Evolutionary conservation across 306 rosid species (phyloP), one percentile per base, ranked within the genome.

Genomic region (Abrus pulchellus): DNA sequence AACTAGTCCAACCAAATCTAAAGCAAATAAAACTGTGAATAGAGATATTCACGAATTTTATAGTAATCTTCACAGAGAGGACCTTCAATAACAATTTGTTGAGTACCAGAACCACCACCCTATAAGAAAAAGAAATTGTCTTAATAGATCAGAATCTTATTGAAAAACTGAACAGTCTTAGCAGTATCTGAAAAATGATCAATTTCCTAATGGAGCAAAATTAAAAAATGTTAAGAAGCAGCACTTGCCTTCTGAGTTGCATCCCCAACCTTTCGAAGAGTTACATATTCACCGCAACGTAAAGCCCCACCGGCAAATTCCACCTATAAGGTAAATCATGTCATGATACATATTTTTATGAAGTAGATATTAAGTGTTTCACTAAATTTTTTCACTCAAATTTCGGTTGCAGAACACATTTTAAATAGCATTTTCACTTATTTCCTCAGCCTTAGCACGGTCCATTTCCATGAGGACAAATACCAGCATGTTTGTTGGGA

Each of bases 281-380:
- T 96, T 80, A 96, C 97, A 36, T 88, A 88, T 81, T 96, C 98
- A 53, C 98, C 98, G 11, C 98, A 93, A n/a, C 98, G 90, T 84
- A 96, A 64, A 68, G 97, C 99, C 57, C 97, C 97, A 6, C 89
- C 87, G 10, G 94, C 88, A 83, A 93, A 92, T 80, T 96, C 99
- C 72, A 88, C 99, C 97, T 93, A 86, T 50, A 66, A 83, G 33
- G 68, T 20, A 48, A 14, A 50, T 6, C 59, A 60, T 41, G 77
- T 44, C 69, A 63, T 62, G 48, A 80, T 68, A 45, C 68, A 77
- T 53, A 14, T 28, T 45, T 56, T 40, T 44, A 55, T 64, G 9
- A 61, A 66, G 68, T 48, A 63, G 9, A 79, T 29, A 55, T 38
- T 56, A 30, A 29, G 32, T 20, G 9, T 68, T 79, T 40, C 38